These are phyloP conservation scores for Bipolaris gigantea DNA, from an alignment of 2,329 filamentous ascomycete species.

Conservation along the genomic window DNA sequence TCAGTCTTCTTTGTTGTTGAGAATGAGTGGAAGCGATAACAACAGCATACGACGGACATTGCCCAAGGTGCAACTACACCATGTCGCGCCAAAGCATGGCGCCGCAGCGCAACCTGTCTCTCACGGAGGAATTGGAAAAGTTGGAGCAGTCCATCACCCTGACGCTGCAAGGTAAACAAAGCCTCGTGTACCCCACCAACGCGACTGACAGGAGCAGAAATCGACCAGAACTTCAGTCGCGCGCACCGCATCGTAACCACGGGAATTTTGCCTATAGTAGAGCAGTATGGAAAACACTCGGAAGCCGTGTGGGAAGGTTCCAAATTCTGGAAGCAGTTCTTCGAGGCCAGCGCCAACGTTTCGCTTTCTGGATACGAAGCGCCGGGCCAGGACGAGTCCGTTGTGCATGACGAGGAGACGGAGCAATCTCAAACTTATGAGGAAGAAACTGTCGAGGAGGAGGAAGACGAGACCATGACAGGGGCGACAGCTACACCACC, in stretches of 20 bases:
- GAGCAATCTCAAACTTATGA: slow-evolving; percentile 44
- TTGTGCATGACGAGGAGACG: slow-evolving; percentile 49
- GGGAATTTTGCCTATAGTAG: slow-evolving; percentile 88
- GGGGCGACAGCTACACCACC: slow-evolving; percentile 51
- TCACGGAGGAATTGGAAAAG: slow-evolving; percentile 94
- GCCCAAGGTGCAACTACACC: slow-evolving; percentile 8
- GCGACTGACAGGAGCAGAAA: slow-evolving; percentile 63
- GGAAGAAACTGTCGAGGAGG: slow-evolving; percentile 49
- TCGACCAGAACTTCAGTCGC: slow-evolving; percentile 97
- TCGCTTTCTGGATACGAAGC: slow-evolving; percentile 95
- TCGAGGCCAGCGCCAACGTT: slow-evolving; percentile 96
- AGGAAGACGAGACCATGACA: slow-evolving; percentile 35
- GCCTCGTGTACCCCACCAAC: slow-evolving; percentile 24
- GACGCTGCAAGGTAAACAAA: slow-evolving; percentile 74
- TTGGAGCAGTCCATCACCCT: slow-evolving; percentile 96
- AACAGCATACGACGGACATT: background rate
- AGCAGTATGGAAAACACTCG: slow-evolving; percentile 93
- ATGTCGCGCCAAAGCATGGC: slow-evolving; percentile 57
- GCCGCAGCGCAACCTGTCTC: slow-evolving; percentile 64
- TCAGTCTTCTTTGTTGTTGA: slow-evolving; percentile 13
- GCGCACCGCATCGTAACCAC: slow-evolving; percentile 95
- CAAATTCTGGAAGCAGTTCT: slow-evolving; percentile 99
- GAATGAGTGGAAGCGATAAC: slow-evolving; percentile 17
- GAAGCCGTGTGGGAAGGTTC: slow-evolving; percentile 95
- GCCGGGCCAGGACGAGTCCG: slow-evolving; percentile 61